Evolutionary conservation across 768 basidiomycete species (phyloP), one percentile per base, ranked within the genome.

Genomic region (Cystobasidium onofrii): DNA sequence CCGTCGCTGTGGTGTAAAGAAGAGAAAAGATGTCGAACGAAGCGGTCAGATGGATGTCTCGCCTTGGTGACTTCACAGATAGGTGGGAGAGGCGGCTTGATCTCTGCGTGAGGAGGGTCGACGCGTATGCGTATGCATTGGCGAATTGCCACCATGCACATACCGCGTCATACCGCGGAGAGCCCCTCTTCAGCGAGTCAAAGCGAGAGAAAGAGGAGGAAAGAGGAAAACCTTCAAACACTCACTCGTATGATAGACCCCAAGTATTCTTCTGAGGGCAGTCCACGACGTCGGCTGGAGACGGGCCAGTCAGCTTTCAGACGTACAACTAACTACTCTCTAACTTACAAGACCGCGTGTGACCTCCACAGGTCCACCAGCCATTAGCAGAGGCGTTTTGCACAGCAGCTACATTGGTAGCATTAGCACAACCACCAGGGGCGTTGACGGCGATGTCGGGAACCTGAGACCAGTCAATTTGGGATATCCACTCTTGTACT

Each of bases 351-450:
- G 69, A 71, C 9, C 88, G 84, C 17, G 87, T 87, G 77, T 83
- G 84, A 13, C 88, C 88, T 78, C 90, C 89, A 77, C 91, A 94
- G 33, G 92, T 90, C 91, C 91, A 94, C 91, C 91, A 94, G 54
- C 91, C 91, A 76, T 86, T 86, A 39, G 88, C 86, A 54, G 88
- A 80, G 0, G 85, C 82, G 3, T 85, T 86, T 2, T 86, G 85
- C 4, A 75, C 20, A 27, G 79, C 77, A 15, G 72, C 64, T 10
- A 78, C 80, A 44, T 77, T 77, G 27, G 88, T 84, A 76, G 90
- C 86, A 62, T 84, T 84, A 15, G 77, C 82, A 80, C 91, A 93
- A 0, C 87, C 85, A n/a, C 89, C 89, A 74, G 90, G 87, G 1
- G 77, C 78, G 0, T 89, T 92, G 3, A 86, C 86, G 9, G 80